phyloP scores from a whole-genome alignment of 441 rosid genomes.

The Gossypium lobatum region DNA sequence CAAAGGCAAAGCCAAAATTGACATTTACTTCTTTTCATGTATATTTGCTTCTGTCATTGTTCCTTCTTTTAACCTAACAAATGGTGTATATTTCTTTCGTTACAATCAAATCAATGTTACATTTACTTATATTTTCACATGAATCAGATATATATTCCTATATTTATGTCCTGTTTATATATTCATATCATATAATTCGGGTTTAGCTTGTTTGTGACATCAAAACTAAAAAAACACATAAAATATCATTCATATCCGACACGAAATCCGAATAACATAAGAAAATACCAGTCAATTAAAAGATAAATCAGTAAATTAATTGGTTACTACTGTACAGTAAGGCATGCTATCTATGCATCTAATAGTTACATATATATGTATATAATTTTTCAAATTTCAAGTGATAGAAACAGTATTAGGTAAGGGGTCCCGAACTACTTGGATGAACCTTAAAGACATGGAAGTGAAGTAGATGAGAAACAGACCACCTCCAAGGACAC shows the following conservation, averaged over 20 bases:
- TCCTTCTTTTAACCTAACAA: not conserved
- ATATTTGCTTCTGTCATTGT: not conserved
- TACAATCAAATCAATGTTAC: too few relatives aligned
- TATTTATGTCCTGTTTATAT: too few relatives aligned
- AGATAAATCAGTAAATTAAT: not conserved
- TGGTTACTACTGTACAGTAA: constrained; percentile 1
- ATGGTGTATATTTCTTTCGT: too few relatives aligned
- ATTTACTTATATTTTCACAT: too few relatives aligned
- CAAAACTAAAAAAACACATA: not conserved
- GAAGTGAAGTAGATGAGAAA: constrained; percentile 49
- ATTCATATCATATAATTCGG: not conserved
- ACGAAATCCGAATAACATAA: not conserved
- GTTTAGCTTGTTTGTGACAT: not conserved
- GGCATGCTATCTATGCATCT: not conserved
- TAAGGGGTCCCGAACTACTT: constrained; percentile 37
- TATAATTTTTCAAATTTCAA: not conserved
- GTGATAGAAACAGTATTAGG: not conserved
- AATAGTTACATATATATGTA: not conserved
- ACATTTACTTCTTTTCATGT: not conserved
- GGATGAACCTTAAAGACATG: constrained; percentile 55
- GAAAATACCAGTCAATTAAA: not conserved
- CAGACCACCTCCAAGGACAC: constrained; percentile 61
- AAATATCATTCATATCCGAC: not conserved
- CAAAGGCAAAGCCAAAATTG: not conserved
- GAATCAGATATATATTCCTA: too few relatives aligned